phyloP scores from a whole-genome alignment of 495 filamentous ascomycete species.

The Penicillium angulare region DNA sequence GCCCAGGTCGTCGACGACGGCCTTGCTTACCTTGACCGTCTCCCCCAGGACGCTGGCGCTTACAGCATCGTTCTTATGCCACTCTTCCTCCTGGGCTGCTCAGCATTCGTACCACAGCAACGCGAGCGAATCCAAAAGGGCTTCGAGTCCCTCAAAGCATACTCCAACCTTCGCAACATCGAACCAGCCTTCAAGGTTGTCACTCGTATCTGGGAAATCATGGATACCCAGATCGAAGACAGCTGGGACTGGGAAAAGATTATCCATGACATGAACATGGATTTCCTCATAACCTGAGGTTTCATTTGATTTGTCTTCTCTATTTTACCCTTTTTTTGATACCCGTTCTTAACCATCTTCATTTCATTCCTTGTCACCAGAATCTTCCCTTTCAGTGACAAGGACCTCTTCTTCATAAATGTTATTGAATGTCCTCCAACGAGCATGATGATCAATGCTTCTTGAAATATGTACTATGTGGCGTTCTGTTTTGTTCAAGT shows the following conservation, averaged over 20 bases:
- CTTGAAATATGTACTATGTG: slow-evolving; percentile 20
- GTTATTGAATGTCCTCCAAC: slow-evolving; percentile 4
- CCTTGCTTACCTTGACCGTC: slow-evolving; percentile 57
- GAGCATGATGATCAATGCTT: slow-evolving; percentile 19
- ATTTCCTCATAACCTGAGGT: slow-evolving; percentile 72
- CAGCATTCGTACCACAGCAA: slow-evolving; percentile 68
- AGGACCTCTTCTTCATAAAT: slow-evolving; percentile 4
- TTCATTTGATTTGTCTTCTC: background rate
- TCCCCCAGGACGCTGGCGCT: slow-evolving; percentile 61
- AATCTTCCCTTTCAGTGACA: background rate
- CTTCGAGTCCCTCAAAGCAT: slow-evolving; percentile 67
- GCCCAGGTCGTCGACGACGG: slow-evolving; percentile 76
- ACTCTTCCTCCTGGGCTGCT: slow-evolving; percentile 83
- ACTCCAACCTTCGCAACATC: slow-evolving; percentile 79
- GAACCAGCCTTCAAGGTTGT: slow-evolving; percentile 72
- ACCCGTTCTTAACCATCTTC: slow-evolving; percentile 6
- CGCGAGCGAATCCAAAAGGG: slow-evolving; percentile 68
- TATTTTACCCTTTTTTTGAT: slow-evolving; percentile 16
- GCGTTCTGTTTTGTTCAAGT: slow-evolving; percentile 16
- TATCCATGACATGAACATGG: slow-evolving; percentile 70
- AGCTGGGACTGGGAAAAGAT: slow-evolving; percentile 92
- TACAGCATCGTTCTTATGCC: slow-evolving; percentile 87
- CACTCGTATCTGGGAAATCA: slow-evolving; percentile 77
- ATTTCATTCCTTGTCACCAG: slow-evolving; percentile 3
- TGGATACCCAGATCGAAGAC: slow-evolving; percentile 71